phyloP scores from a whole-genome alignment of 202 grass and related monocot species.

The Carex sylvatica region DNA sequence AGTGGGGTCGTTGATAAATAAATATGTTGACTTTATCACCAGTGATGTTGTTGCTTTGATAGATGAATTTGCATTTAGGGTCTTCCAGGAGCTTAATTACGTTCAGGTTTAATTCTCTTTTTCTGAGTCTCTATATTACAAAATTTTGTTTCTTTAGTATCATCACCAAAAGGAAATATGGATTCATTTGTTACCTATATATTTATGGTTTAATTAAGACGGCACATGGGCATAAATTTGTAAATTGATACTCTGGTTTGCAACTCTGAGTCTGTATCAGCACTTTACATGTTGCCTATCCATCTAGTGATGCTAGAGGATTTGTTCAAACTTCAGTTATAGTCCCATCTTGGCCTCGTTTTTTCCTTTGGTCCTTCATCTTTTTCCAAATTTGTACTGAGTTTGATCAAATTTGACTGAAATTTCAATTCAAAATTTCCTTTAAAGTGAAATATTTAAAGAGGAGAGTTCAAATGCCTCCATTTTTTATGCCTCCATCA shows the following conservation, averaged over 20 bases:
- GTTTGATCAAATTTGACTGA: not conserved
- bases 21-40: constrained; percentile 74
- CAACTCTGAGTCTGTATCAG: not conserved
- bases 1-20: constrained; percentile 79
- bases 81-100: constrained; percentile 97
- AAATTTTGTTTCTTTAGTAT: not conserved
- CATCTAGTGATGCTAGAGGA: not conserved
- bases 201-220: not conserved
- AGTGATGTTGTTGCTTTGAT: constrained; percentile 85
- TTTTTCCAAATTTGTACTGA: not conserved
- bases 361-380: not conserved
- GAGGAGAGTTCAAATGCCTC: no score
- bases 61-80: constrained; percentile 86
- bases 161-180: not conserved
- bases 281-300: not conserved
- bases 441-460: not conserved
- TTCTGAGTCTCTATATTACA: not conserved
- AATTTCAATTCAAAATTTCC: not conserved
- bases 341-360: not conserved
- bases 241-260: not conserved
- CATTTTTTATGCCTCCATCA: no score
- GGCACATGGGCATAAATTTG: not conserved
- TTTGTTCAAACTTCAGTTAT: not conserved
- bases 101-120: constrained; percentile 62
- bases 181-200: constrained; percentile 7